Evolutionary conservation across 495 filamentous ascomycete species (phyloP).

Genomic region (Cetradonia linearis): DNA sequence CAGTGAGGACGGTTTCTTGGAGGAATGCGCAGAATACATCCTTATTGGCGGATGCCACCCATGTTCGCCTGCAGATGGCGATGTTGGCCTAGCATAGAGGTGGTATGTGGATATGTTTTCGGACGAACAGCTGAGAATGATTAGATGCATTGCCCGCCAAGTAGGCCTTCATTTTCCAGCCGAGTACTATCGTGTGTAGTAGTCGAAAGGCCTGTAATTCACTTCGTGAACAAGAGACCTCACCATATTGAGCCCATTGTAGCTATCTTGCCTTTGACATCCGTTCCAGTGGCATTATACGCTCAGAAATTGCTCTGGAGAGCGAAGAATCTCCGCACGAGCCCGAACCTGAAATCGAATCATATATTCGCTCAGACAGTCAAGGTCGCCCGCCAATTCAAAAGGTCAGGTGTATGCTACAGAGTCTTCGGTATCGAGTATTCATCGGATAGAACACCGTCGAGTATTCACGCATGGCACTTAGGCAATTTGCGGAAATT

Average conservation of each 20-base stretch:
- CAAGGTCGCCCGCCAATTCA: not conserved
- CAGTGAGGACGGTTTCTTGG: no score
- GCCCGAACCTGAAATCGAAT: no score
- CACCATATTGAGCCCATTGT: not conserved
- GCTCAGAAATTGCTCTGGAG: not conserved
- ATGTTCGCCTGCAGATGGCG: not conserved
- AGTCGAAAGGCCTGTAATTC: not conserved
- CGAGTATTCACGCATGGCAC: no score
- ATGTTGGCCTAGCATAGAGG: not conserved
- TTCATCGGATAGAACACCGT: no score
- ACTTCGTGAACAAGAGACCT: not conserved
- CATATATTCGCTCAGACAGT: no score
- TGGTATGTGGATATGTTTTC: slow-evolving; percentile 1
- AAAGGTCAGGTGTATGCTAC: no score
- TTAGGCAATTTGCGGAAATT: no score
- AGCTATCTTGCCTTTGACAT: not conserved
- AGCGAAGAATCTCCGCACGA: not conserved
- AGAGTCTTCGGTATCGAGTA: no score
- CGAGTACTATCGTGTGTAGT: not conserved
- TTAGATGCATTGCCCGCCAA: not conserved
- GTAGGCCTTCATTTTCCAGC: not conserved
- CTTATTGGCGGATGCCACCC: slow-evolving; percentile 5
- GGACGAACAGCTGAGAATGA: not conserved
- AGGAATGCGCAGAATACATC: no score
- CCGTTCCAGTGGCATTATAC: not conserved